Evolutionary conservation across 2,329 filamentous ascomycete species (phyloP), one percentile per base, ranked within the genome.

Genomic region (Epichloe sibirici): DNA sequence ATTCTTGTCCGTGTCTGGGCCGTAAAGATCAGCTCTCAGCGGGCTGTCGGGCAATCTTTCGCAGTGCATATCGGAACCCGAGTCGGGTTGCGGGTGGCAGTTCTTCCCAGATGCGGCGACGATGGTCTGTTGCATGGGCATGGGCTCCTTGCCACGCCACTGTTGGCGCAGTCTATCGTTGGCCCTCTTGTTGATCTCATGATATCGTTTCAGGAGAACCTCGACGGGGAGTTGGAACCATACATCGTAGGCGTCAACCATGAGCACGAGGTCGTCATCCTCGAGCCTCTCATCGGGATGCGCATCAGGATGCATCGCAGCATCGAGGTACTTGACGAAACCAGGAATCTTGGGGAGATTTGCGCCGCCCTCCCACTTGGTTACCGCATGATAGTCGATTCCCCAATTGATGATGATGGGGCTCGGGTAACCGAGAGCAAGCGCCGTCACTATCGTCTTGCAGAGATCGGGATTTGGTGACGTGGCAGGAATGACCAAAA

Each of bases 141-240:
- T 55, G 7, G 46, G 38, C 13, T 60, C 23, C 15, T 13, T 21
- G 13, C 23, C 37, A 13, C 23, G 2, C 34, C 34, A 38, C 31
- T 40, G 53, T 31, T 57, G 15, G 7, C 21, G 48, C 17, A 61
- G 53, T 15, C 58, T 47, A 4, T 50, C 49, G 28, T 61, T 57
- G 23, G 58, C 56, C 11, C 51, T 31, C n/a, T 49, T 37, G 34
- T 38, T 49, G 21, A 28, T 40, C 13, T 28, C 17, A 28, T 49
- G 34, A 44, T 57, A 64, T 37, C 62, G 58, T 8, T 55, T 51
- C 4, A 64, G 49, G 9, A 64, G 56, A 9, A 63, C 53, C 8
- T 61, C 58, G 1, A 60, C 55, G 1, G 62, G 62, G 0, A 63
- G 56, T 46, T 64, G 62, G 35, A 64, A 63, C 62, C 62, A 63